phyloP scores from a whole-genome alignment of 163 green algal genomes.

The Scenedesmus sp. region DNA sequence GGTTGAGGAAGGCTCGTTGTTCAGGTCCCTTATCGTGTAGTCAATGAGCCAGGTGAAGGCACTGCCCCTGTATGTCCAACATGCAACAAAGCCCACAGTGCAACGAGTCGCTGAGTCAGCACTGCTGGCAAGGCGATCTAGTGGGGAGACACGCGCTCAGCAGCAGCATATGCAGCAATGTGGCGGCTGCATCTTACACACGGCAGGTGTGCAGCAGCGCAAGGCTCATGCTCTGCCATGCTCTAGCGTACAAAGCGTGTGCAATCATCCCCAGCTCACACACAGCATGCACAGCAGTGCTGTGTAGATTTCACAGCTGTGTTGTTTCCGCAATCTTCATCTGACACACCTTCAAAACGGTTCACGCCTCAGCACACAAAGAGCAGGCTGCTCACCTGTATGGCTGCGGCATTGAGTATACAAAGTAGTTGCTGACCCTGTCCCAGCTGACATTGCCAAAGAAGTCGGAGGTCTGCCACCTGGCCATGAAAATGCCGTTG shows the following conservation, averaged over 20 bases:
- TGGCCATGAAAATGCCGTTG: neutral
- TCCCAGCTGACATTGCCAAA: neutral
- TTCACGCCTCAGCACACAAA: too few species aligned
- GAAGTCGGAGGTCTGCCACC: neutral
- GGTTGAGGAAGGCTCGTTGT: neutral
- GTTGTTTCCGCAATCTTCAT: too few species aligned
- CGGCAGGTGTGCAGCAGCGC: too few species aligned
- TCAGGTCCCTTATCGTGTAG: neutral
- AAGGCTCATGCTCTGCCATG: too few species aligned
- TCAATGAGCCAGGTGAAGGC: neutral
- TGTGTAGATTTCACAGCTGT: neutral
- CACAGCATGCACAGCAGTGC: neutral
- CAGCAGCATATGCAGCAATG: too few species aligned
- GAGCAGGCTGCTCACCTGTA: neutral
- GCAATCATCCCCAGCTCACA: neutral
- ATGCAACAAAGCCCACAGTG: neutral
- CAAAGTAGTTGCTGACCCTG: neutral
- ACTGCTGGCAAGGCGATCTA: too few species aligned
- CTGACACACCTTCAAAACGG: neutral
- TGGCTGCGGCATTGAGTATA: neutral
- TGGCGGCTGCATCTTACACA: neutral
- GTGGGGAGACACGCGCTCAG: too few species aligned
- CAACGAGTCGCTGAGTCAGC: too few species aligned
- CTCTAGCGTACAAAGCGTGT: too few species aligned
- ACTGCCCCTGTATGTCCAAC: neutral